These are phyloP conservation scores for Apophysomyces sp. DNA, from an alignment of 371 early-diverging fungal genomes.

Conservation along the genomic window DNA sequence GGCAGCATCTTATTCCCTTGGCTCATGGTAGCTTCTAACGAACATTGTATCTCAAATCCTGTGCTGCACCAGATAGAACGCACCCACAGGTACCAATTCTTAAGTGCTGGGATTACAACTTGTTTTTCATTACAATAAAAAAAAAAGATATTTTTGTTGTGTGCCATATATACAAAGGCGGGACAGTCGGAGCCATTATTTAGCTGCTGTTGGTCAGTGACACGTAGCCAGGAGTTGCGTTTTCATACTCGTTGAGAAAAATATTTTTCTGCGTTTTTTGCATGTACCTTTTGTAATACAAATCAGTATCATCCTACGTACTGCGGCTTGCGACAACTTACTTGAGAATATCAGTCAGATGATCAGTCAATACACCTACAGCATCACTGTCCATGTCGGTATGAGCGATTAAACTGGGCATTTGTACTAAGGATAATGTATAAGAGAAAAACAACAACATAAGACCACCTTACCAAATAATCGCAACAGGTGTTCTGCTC, in stretches of 20 bases:
- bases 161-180: not conserved
- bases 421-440: constrained; percentile 20
- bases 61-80: no score
- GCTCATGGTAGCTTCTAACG: no score
- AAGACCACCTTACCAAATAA: constrained; percentile 74
- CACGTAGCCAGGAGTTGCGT: constrained; percentile 63
- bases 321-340: not conserved
- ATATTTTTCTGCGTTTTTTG: constrained; percentile 21
- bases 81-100: no score
- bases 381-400: constrained; percentile 17
- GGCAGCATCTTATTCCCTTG: no score
- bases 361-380: constrained; percentile 8
- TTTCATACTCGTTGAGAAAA: constrained; percentile 47
- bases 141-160: not conserved
- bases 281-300: constrained; percentile 10
- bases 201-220: constrained; percentile 52
- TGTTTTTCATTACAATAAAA: no score
- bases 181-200: not conserved
- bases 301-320: not conserved
- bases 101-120: no score
- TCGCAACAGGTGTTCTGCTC: constrained; percentile 93
- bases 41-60: no score
- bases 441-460: not conserved
- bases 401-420: constrained; percentile 17
- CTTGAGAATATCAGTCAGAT: constrained; percentile 16